Percentiles rank a stretch among this genome's conserved stretches.
Conservation (phyloP, 2,329 filamentous ascomycete species). For the Alternaria gaisen region DNA sequence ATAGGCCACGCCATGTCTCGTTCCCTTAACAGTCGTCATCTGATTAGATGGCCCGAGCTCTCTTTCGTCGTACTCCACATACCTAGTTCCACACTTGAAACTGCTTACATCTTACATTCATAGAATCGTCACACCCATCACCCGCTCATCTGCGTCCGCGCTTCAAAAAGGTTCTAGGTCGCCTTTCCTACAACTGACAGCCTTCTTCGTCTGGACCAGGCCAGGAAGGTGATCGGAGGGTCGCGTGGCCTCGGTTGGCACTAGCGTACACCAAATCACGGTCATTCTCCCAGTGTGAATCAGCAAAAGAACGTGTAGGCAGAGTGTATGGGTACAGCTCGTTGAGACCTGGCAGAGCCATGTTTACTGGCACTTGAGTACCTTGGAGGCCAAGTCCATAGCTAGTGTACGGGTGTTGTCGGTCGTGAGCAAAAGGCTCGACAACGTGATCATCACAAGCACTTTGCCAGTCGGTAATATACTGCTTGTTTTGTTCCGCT, state of each 20-base stretch:
- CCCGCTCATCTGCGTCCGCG: no score
- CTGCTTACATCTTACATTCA: background rate
- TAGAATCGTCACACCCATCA: background rate
- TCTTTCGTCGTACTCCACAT: background rate
- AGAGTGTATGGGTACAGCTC: background rate
- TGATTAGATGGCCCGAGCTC: background rate
- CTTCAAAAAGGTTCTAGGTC: background rate
- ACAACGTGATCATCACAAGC: background rate
- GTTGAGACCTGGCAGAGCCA: slow-evolving; percentile 3
- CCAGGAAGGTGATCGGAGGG: background rate
- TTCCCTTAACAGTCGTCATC: background rate
- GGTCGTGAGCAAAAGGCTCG: background rate
- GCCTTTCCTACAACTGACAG: background rate
- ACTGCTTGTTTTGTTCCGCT: slow-evolving; percentile 22
- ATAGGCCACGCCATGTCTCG: background rate
- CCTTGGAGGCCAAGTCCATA: background rate
- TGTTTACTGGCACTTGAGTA: slow-evolving; percentile 2
- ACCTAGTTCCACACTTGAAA: background rate
- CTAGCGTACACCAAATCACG: background rate
- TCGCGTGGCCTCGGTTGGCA: background rate
- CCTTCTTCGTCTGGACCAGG: slow-evolving; percentile 8
- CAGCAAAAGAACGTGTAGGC: background rate
- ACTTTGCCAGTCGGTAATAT: slow-evolving; percentile 7
- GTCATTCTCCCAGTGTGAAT: background rate
- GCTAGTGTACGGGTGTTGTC: slow-evolving; percentile 2